Base-by-base conservation (phyloP, 805 yeast species). In the Zygoascus flipseniorum region DNA sequence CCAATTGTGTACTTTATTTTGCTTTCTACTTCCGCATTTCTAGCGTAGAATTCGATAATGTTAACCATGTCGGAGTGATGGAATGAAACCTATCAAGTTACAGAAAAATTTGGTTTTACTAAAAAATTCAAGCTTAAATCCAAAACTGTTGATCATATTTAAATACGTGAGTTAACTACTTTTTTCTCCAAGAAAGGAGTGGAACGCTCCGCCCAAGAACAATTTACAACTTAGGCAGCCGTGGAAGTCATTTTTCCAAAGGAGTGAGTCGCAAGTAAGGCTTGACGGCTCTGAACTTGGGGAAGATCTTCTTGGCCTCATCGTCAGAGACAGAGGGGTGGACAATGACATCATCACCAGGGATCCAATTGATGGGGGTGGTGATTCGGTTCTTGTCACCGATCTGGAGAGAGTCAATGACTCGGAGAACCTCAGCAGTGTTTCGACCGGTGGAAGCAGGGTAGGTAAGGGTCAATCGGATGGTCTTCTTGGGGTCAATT, bases 401-500 rank as follows among this genome's bases (percentile, higher is more conserved):
- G 59, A 82, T 75, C 77, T 89, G 97, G 68, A 89, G 77, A 55
- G 96, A 86, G 74, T 89, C 97, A 62, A 89, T 73, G 54, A 86
- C 96, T 76, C 97, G 84, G 68, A 89, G 77, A 51, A 89, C 95
- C 77, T 89, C 97, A 54, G 89, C 83, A 57, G 96, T 82, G 83
- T 90, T 89, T 79, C 97, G 86, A 69, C 97, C 97, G 58, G 87
- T 83, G 48, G 96, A 85, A 60, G 97, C 95, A 54, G 97, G 97
- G 78, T 89, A 89, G 28, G 95, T 77, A 76, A 89, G 74, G 58
- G 85, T 83, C 69, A 89, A 77, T 75, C 97, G 85, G 69, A 90
- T 83, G 69, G 85, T 89, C 82, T 90, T 90, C 66, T 78, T 73
- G 65, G 97, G 97, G 74, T 89, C 97, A 69, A 89, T 89, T 72